Base-by-base conservation (phyloP, 192 early-diverging fungal species). In the Podila minutissima region DNA sequence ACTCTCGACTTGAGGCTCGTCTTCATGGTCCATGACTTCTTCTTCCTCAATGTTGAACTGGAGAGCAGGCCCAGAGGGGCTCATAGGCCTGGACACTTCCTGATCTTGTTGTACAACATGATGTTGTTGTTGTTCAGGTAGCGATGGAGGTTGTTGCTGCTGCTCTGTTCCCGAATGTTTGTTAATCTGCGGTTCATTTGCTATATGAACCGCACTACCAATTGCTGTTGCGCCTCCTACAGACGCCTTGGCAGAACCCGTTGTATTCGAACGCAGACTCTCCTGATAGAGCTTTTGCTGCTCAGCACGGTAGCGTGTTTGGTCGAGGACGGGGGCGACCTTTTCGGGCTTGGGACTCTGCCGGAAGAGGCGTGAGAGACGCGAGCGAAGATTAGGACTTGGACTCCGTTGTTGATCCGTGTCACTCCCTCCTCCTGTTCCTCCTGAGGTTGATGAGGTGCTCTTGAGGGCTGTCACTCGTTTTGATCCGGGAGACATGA, bases 351-450 rank as follows among this genome's bases (percentile, higher is more conserved):
- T 78, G 35, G 69, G 59, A 49, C 33, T 67, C 4, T 60, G 60
- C 35, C 69, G 64, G 29, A 78, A 78, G 32, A 78, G 41, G 8
- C 69, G 69, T 22, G 75, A 67, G 6, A 78, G 5, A 19, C 75
- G 69, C 38, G 75, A 59, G 13, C 75, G 75, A 15, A 78, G 41
- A 32, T 78, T 78, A 28, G 75, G 67, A 38, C 58, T 67, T 28
- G 62, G 4, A 12, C 53, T 55, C 53, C 24, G 53, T 55, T 53
- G 51, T 53, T 55, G 53, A 55, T 55, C n/a, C 22, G 20, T n/a
- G n/a, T 55, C 8, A 22, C 22, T n/a, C 2, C 17, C 53, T 20
- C 22, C 33, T 33, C 35, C 35, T 37, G 35, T 24, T 9, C n/a
- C n/a, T 55, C n/a, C 20, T n/a, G 53, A 55, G 2, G 51, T 22